Evolutionary conservation across 495 filamentous ascomycete species (phyloP).

Genomic region (Lasiosphaeriaceae sp.): DNA sequence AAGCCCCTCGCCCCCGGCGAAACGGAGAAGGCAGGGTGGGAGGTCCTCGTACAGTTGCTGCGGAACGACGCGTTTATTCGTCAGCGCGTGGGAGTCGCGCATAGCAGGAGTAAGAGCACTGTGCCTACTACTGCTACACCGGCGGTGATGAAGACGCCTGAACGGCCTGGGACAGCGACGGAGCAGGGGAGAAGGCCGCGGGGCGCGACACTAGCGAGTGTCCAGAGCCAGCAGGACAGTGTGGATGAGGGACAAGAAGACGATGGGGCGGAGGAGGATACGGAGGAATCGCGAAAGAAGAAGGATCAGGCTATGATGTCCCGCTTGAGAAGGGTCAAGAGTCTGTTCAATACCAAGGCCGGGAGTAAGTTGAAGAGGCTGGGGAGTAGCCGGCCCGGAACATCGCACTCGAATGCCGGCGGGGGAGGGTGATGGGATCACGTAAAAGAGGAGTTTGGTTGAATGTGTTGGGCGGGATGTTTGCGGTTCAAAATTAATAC

Average conservation of each 20-base stretch:
- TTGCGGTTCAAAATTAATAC: no score
- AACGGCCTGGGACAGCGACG: constrained; percentile 15
- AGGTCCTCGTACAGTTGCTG: constrained; percentile 40
- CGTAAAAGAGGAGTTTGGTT: no score
- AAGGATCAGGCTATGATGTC: constrained; percentile 56
- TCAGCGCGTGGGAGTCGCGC: constrained; percentile 3
- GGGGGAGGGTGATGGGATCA: constrained; percentile 1
- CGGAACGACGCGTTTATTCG: constrained; percentile 44
- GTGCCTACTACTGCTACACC: constrained; percentile 6
- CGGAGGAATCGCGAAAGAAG: constrained; percentile 39
- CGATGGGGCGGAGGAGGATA: constrained; percentile 31
- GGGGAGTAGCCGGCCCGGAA: constrained; percentile 26
- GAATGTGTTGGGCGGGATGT: no score
- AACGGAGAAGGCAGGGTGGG: constrained; percentile 40
- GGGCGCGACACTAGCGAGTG: constrained; percentile 4
- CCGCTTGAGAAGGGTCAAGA: constrained; percentile 52
- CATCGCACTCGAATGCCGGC: constrained; percentile 18
- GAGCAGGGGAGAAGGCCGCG: not conserved
- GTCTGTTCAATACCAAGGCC: constrained; percentile 54
- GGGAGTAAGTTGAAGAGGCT: constrained; percentile 38
- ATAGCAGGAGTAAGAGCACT: constrained; percentile 24
- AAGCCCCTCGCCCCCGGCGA: constrained; percentile 9
- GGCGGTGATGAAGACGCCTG: constrained; percentile 10
- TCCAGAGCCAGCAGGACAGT: not conserved
- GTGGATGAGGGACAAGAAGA: constrained; percentile 6